phyloP scores from a whole-genome alignment of 352 stramenopile genomes.

The Pythium phragmitis region DNA sequence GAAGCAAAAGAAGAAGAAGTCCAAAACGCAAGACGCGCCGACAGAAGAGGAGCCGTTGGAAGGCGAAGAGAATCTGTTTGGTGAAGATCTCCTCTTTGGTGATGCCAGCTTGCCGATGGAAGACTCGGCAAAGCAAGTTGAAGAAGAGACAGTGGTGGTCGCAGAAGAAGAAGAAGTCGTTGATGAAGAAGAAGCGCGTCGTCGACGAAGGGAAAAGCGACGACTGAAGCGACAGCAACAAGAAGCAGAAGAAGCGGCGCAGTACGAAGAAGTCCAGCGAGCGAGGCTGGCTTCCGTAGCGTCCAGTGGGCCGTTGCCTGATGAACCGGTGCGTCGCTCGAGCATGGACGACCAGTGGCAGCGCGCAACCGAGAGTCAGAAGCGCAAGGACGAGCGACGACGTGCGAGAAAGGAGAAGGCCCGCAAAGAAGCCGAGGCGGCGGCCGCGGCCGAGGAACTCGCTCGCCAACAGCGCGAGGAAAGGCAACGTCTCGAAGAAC shows the following conservation, averaged over 20 bases:
- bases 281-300: neutral
- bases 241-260: constrained; percentile 15
- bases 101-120: constrained; percentile 19
- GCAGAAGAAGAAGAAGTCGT: constrained; percentile 33
- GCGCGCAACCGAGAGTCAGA: constrained; percentile 14
- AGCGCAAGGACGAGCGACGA: constrained; percentile 21
- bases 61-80: constrained; percentile 9
- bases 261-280: constrained; percentile 8
- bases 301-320: neutral
- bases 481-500: constrained; percentile 16
- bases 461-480: constrained; percentile 19
- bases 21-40: constrained; percentile 29
- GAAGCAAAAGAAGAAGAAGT: constrained; percentile 13
- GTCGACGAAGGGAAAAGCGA: constrained; percentile 36
- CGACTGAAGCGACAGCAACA: constrained; percentile 33
- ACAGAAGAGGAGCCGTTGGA: constrained; percentile 24
- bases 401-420: constrained; percentile 16
- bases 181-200: constrained; percentile 26
- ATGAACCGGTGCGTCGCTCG: constrained; percentile 2
- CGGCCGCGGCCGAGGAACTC: constrained; percentile 15
- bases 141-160: constrained; percentile 4
- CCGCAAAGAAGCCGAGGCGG: constrained; percentile 15
- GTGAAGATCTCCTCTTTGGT: constrained; percentile 22
- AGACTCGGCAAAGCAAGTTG: constrained; percentile 34
- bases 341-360: constrained; percentile 21